Percentiles rank a stretch among this genome's conserved stretches.
Evolutionary conservation across 2,329 filamentous ascomycete species (phyloP).

Genomic region (Pyrenophora graminea): DNA sequence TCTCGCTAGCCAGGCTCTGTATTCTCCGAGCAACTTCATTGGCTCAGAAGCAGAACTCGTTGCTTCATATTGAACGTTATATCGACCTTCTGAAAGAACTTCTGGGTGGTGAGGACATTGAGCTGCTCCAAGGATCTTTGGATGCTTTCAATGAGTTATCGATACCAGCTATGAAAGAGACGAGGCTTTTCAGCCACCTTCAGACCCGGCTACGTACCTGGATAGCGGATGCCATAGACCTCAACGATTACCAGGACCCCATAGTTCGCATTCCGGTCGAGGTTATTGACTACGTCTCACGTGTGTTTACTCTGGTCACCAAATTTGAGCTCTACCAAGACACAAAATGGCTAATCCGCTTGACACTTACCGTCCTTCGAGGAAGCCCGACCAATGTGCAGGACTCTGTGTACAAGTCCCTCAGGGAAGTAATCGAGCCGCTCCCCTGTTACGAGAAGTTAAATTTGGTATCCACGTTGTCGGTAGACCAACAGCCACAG

Average conservation of each 20-base stretch:
- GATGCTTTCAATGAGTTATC: conserved; percentile 38
- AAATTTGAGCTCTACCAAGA: conserved; percentile 32
- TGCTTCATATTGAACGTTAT: conserved; percentile 32
- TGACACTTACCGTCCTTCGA: conserved; percentile 29
- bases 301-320: conserved; percentile 26
- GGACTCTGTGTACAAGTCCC: conserved; percentile 16
- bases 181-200: conserved; percentile 20
- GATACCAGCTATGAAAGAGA: conserved; percentile 18
- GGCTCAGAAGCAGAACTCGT: conserved; percentile 26
- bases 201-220: conserved; percentile 27
- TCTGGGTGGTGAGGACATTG: conserved; percentile 17
- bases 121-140: conserved; percentile 23
- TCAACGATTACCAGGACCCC: conserved; percentile 24
- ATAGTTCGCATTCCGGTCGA: conserved; percentile 9
- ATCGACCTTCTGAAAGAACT: conserved; percentile 27
- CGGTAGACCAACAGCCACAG: conserved; percentile 7
- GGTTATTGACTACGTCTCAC: conserved; percentile 24
- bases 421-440: conserved; percentile 20
- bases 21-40: conserved; percentile 32
- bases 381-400: conserved; percentile 16
- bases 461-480: conserved; percentile 21
- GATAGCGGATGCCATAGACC: conserved; percentile 25
- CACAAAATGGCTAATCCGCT: conserved; percentile 24
- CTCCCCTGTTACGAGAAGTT: conserved; percentile 29
- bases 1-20: conserved; percentile 29